Evolutionary conservation across 164 flowering plant species (phyloP), one percentile per base, ranked within the genome.

Genomic region (Tetracentron sinense): DNA sequence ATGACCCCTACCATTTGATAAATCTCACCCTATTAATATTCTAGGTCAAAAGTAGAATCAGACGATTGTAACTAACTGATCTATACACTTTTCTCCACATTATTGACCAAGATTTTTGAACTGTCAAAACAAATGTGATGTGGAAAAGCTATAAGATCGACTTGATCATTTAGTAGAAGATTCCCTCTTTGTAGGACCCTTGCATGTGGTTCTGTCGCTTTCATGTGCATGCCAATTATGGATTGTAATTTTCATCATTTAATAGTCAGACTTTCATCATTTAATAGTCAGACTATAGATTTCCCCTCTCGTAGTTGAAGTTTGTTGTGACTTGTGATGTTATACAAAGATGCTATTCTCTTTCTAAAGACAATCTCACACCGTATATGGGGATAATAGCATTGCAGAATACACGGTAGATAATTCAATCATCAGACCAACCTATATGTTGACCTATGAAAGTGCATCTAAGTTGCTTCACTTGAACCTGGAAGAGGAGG

Each of bases 371-470:
- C 25, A 65, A 44, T 14, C 42, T 53, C n/a, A 65, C 46, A 54
- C 33, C 19, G 44, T 50, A 16, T 70, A 20, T 75, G 28, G 75
- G 60, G 28, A 26, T 54, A 72, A 47, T 67, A 94, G 98, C 78
- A 90, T 94, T 79, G 91, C 97, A 81, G 97, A 90, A 57, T 94
- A 79, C 67, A 55, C 84, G 12, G 79, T 90, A n/a, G 80, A 78
- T 42, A 94, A 94, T 70, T 79, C 97, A 3, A 62, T 86, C 33
- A 88, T 94, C 67, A 80, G 72, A 60, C 98, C 98, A 56, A 90
- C 98, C 35, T 94, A 90, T 69, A 94, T 94, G 98, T 78, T 94
- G 76, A 90, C 97, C 12, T 89, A 94, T 80, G 96, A 90, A 77
- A 90, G 95, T 78, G 97, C 98, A 70, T 78, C 90, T 25, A 97